Base-by-base conservation (phyloP, 257 asterid genomes). In the Gynochthodes officinalis region DNA sequence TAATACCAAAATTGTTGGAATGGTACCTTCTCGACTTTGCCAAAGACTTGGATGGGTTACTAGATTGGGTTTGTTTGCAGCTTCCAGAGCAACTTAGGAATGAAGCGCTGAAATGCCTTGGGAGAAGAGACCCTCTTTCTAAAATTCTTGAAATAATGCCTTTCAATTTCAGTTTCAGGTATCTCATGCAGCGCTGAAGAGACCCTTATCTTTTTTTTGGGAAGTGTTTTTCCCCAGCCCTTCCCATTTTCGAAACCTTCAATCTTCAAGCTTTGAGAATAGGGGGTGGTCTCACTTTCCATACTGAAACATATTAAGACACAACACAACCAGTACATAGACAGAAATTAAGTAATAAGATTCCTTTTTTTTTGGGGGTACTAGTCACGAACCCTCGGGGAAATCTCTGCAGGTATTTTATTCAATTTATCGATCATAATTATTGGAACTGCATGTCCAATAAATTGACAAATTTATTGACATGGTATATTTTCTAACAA, bases 21-120 rank as follows among this genome's bases (percentile, higher is more conserved):
- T 90, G 93, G 98, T 92, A 90, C 74, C 80, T 92, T 52, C 93
- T 92, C 0, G 96, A 90, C 74, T 92, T 92, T 65, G 97, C 95
- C 0, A 90, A 92, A 84, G 91, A 92, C 73, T 77, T 89, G 81
- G 91, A 89, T 23, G 80, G 87, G 8, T 78, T 92, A 75, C 83
- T 92, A 8, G 97, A 87, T 76, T 90, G 97, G 98, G 67, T 89
- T 57, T 90, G 90, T 80, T 74, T 90, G 83, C 95, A 90, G 85
- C 83, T 92, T n/a, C 93, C 93, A 5, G 83, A 85, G 32, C 84
- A 82, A 39, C 87, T 83, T 8, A 78, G 92, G 67, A 80, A 76
- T 28, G 81, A 78, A 77, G 84, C 87, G 23, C 62, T 88, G 8
- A 71, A 79, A 49, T 86, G 89, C 77, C 82, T 92, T 0, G 85